Conservation (phyloP, 1,284 basidiomycete species). For the Erythrobasidium hasegawianum region DNA sequence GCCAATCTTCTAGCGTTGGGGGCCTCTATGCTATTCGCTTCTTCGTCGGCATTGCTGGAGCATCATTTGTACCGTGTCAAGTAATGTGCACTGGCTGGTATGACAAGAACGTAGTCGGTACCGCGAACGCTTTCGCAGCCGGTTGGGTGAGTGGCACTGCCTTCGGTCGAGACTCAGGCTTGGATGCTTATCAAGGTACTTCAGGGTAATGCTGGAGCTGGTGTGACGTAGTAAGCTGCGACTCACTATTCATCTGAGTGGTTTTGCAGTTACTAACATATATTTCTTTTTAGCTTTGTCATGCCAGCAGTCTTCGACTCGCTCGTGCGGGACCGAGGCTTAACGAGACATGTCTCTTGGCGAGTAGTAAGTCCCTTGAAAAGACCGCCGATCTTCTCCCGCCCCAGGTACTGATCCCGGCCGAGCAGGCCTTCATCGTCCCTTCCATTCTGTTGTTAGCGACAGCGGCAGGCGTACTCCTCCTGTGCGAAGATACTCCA, state of each 20-base stretch:
- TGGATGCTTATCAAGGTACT: too few relatives aligned
- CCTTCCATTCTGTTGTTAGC: too few relatives aligned
- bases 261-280: too few relatives aligned
- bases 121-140: slow-evolving; percentile 39
- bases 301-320: too few relatives aligned
- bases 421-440: too few relatives aligned
- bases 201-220: slow-evolving; percentile 48
- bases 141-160: slow-evolving; percentile 29
- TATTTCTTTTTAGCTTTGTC: too few relatives aligned
- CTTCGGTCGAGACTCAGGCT: too few relatives aligned
- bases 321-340: slow-evolving; percentile 46
- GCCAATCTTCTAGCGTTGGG: slow-evolving; percentile 40
- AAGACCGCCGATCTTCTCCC: too few relatives aligned
- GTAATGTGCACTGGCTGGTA: slow-evolving; percentile 62
- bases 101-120: slow-evolving; percentile 61
- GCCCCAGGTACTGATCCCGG: too few relatives aligned
- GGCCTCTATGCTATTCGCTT: slow-evolving; percentile 56
- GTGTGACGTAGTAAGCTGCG: slow-evolving; percentile 62
- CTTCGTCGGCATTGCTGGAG: slow-evolving; percentile 58
- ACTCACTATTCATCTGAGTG: slow-evolving; percentile 54
- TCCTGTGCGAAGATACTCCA: too few relatives aligned
- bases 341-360: slow-evolving; percentile 57
- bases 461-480: too few relatives aligned
- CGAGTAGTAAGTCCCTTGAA: slow-evolving; percentile 51
- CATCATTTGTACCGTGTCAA: slow-evolving; percentile 45